These are phyloP conservation scores for Amphichorda felina DNA, from an alignment of 2,329 filamentous ascomycete genomes.

Conservation along the genomic window DNA sequence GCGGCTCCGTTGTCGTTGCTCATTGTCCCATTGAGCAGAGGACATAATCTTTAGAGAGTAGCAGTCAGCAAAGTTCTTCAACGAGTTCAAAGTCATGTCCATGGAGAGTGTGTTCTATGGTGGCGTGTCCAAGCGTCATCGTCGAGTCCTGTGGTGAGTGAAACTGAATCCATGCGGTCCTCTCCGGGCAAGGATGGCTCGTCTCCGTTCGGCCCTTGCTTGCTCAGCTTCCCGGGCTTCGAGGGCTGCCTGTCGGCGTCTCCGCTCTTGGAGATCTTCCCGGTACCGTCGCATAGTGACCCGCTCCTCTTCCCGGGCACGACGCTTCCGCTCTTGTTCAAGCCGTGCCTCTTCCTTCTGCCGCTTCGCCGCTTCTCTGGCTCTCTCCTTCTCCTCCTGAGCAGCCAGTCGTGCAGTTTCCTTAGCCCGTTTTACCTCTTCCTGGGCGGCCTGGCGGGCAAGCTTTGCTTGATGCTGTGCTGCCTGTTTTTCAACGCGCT, in stretches of 20 bases:
- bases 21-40: constrained; percentile 74
- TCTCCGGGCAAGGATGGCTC: too few relatives aligned
- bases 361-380: background rate
- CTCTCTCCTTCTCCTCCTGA: background rate
- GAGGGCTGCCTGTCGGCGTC: background rate
- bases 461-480: constrained; percentile 4
- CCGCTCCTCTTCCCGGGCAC: background rate
- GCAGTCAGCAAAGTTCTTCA: constrained; percentile 3
- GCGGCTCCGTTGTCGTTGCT: constrained; percentile 44
- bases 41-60: constrained; percentile 52
- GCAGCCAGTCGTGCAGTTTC: background rate
- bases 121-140: too few relatives aligned
- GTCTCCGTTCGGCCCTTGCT: background rate
- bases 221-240: background rate
- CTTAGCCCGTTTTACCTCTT: background rate
- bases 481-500: background rate
- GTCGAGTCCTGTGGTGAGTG: too few relatives aligned
- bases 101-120: too few relatives aligned
- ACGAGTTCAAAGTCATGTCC: too few relatives aligned
- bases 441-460: background rate
- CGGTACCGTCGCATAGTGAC: background rate
- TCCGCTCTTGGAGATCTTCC: background rate
- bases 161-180: too few relatives aligned
- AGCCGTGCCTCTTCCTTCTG: background rate
- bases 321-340: background rate